A percentile compares a stretch with the other conserved stretches of the same genome.
Evolutionary conservation across 1,284 basidiomycete species (phyloP).

Genomic region (Phenoliferia sp.): DNA sequence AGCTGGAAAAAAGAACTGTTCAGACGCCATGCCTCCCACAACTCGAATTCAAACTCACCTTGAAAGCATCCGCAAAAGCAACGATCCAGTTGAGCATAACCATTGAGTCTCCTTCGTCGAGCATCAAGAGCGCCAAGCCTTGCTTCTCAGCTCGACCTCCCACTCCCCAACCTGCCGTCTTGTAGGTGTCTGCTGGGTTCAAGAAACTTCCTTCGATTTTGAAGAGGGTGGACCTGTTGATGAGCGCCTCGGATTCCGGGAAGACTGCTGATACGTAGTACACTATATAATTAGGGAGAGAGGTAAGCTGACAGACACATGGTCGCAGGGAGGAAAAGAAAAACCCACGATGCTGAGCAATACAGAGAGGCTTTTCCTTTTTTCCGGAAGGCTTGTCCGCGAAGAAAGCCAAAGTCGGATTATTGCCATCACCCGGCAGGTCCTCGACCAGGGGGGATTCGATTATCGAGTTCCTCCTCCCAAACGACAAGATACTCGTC

Average conservation of each 20-base stretch:
- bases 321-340: neutral
- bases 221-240: slow-evolving; percentile 77
- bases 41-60: slow-evolving; percentile 13
- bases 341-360: slow-evolving; percentile 23
- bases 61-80: slow-evolving; percentile 46
- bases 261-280: slow-evolving; percentile 73
- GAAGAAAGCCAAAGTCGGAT: slow-evolving; percentile 56
- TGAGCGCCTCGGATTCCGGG: slow-evolving; percentile 88
- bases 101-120: slow-evolving; percentile 44
- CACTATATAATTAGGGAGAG: neutral
- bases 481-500: slow-evolving; percentile 28
- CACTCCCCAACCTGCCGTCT: slow-evolving; percentile 46
- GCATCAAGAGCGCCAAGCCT: slow-evolving; percentile 31
- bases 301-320: neutral
- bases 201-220: slow-evolving; percentile 59
- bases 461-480: slow-evolving; percentile 13
- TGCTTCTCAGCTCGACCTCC: slow-evolving; percentile 36
- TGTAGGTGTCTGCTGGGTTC: slow-evolving; percentile 26
- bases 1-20: slow-evolving; percentile 53
- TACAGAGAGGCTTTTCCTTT: slow-evolving; percentile 20
- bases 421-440: slow-evolving; percentile 19
- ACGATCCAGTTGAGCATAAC: slow-evolving; percentile 96
- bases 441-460: slow-evolving; percentile 14
- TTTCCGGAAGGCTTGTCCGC: slow-evolving; percentile 24
- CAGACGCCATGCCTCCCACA: neutral